Percentiles rank a stretch among this genome's conserved stretches.
These are phyloP conservation scores for Heracleum sosnowskyi DNA, from an alignment of 129 eudicot genomes.

Conservation along the genomic window DNA sequence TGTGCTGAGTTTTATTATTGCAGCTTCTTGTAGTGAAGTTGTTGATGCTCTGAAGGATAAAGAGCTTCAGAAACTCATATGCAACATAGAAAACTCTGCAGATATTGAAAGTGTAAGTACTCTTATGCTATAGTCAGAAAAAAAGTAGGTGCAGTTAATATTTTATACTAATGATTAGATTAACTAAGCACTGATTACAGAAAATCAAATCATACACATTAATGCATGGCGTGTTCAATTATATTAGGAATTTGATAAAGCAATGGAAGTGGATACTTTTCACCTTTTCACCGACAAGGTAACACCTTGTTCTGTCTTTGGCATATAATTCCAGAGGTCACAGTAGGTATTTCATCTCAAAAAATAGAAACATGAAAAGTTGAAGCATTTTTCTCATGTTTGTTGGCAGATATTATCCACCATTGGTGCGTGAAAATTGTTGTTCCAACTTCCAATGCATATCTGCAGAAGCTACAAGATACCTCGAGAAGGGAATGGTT, in stretches of 20 bases:
- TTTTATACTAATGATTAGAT: neutral
- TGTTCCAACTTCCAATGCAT: neutral
- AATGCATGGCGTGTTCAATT: neutral
- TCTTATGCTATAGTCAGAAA: neutral
- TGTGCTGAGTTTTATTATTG: slow-evolving; percentile 4
- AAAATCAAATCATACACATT: neutral
- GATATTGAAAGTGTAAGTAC: slow-evolving; percentile 25
- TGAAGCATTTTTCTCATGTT: neutral
- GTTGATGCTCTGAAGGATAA: slow-evolving; percentile 57
- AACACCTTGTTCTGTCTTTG: neutral
- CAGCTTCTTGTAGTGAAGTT: slow-evolving; percentile 71
- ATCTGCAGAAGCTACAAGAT: neutral
- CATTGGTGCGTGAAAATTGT: slow-evolving; percentile 3
- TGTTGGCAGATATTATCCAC: slow-evolving; percentile 12
- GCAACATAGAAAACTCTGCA: slow-evolving; percentile 42
- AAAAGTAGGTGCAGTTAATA: neutral
- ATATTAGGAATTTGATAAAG: slow-evolving; percentile 62
- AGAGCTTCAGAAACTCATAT: slow-evolving; percentile 58
- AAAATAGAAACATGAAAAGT: neutral
- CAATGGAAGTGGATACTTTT: slow-evolving; percentile 60
- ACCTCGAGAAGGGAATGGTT: neutral
- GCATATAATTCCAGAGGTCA: too few relatives aligned
- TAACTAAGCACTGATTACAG: neutral
- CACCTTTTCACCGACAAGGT: slow-evolving; percentile 71
- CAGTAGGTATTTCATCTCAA: neutral